Base-by-base conservation (phyloP, 1,139 yeast genomes). In the Yamadazyma diospyri region DNA sequence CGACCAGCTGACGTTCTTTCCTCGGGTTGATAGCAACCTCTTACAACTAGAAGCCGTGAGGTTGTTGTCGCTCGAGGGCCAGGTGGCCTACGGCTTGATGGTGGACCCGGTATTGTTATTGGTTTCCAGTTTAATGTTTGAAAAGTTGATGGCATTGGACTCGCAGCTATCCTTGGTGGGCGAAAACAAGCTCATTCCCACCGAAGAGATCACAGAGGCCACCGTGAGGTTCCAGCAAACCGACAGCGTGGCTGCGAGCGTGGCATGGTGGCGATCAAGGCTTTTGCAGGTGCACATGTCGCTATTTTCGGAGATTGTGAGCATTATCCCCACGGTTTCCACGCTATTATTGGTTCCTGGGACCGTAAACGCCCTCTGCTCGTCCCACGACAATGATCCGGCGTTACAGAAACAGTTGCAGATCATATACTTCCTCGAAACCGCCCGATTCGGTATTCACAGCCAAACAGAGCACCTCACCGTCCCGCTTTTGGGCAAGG, bases 251-350 rank as follows among this genome's bases (percentile, higher is more conserved):
- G 20, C 20, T 6, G 81, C 82, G 2, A 61, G 80, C 2, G 57
- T 71, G 3, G 62, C 62, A 32, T 83, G 92, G 89, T 83, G 92
- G 92, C 70, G 83, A 51, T 61, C 80, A 5, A 70, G 94, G 55
- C 75, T 78, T 3, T 55, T 81, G 25, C 78, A 80, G 47, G 70
- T 75, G 0, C 88, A 81, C 39, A 59, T 71, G 33, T 75, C 87
- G 1, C 53, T 82, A 11, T 59, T 78, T 27, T 69, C 78, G 1
- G 89, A 83, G 44, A 70, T 77, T 12, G 70, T 81, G 1, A 57
- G 73, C 30, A 50, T 67, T 10, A 48, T 75, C 26, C 54, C 73
- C 1, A 50, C 74, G 0, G 40, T 72, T 5, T 59, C 74, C 3
- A 57, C 72, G 5, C 40, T 58, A 4, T 51, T 75, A 27, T 50